Evolutionary conservation across 2,329 filamentous ascomycete species (phyloP).

Genomic region (Ophiosphaerella narmari): DNA sequence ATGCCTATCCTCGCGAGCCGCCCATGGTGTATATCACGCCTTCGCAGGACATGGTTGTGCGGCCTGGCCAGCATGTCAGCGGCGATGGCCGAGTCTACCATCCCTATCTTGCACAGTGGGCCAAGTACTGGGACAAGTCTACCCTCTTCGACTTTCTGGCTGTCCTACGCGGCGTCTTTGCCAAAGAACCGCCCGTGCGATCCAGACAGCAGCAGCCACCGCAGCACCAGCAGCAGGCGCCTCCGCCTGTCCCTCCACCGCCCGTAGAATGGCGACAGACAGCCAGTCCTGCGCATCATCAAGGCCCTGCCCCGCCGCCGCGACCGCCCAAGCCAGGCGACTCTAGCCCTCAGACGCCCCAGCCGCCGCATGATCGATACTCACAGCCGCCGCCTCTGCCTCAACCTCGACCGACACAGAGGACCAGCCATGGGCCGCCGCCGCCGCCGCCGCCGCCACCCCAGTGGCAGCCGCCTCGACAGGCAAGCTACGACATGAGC

Average conservation of each 20-base stretch:
- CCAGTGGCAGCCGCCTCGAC: slow-evolving; percentile 25
- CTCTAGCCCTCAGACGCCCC: slow-evolving; percentile 27
- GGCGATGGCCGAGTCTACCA: slow-evolving; percentile 93
- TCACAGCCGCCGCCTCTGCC: slow-evolving; percentile 37
- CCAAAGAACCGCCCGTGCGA: slow-evolving; percentile 91
- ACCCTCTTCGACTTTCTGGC: slow-evolving; percentile 81
- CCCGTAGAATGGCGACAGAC: slow-evolving; percentile 61
- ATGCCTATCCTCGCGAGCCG: slow-evolving; percentile 82
- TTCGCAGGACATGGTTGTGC: slow-evolving; percentile 83
- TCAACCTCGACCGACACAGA: slow-evolving; percentile 25
- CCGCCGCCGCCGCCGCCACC: slow-evolving; percentile 19
- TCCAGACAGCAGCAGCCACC: slow-evolving; percentile 62
- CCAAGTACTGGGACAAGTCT: slow-evolving; percentile 88
- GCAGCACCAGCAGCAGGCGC: slow-evolving; percentile 37
- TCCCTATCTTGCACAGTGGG: slow-evolving; percentile 90
- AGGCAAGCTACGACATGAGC: slow-evolving; percentile 28
- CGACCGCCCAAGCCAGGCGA: slow-evolving; percentile 53
- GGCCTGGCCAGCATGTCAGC: slow-evolving; percentile 93
- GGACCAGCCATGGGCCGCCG: slow-evolving; percentile 22
- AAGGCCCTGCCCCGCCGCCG: slow-evolving; percentile 49
- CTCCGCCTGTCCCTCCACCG: slow-evolving; percentile 65
- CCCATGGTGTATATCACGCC: slow-evolving; percentile 90
- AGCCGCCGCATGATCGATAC: slow-evolving; percentile 32
- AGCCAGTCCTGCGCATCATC: slow-evolving; percentile 26
- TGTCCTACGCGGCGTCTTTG: slow-evolving; percentile 84